phyloP scores from a whole-genome alignment of 768 basidiomycete genomes.

The Tulasnella sp. region DNA sequence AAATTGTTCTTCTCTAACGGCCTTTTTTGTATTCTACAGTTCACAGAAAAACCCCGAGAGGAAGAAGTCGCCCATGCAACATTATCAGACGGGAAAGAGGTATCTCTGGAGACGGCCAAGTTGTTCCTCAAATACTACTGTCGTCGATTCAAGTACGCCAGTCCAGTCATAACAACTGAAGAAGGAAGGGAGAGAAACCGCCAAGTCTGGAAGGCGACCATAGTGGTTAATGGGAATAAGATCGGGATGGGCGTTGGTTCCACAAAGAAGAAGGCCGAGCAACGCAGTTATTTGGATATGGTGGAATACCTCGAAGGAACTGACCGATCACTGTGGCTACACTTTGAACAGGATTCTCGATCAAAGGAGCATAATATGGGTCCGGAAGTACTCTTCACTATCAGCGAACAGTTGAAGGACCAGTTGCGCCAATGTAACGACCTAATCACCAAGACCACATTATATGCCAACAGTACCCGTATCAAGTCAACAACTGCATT shows the following conservation, averaged over 20 bases:
- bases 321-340: constrained; percentile 67
- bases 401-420: constrained; percentile 51
- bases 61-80: constrained; percentile 20
- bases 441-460: constrained; percentile 46
- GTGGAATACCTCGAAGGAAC: constrained; percentile 74
- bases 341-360: constrained; percentile 42
- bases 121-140: constrained; percentile 96
- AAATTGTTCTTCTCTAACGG: constrained; percentile 14
- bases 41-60: neutral
- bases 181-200: constrained; percentile 23
- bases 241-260: constrained; percentile 66
- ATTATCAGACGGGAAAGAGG: constrained; percentile 49
- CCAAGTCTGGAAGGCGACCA: constrained; percentile 53
- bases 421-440: constrained; percentile 55
- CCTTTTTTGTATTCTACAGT: constrained; percentile 8
- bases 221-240: constrained; percentile 60
- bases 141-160: constrained; percentile 55
- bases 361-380: constrained; percentile 57
- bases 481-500: too few species aligned
- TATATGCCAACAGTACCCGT: constrained; percentile 55
- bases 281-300: constrained; percentile 75
- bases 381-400: constrained; percentile 48
- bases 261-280: constrained; percentile 58
- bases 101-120: constrained; percentile 60
- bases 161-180: constrained; percentile 53